A percentile compares a stretch with the other conserved stretches of the same genome.
Evolutionary conservation across 2,329 filamentous ascomycete species (phyloP).

Genomic region (Coniochaeta sp.): DNA sequence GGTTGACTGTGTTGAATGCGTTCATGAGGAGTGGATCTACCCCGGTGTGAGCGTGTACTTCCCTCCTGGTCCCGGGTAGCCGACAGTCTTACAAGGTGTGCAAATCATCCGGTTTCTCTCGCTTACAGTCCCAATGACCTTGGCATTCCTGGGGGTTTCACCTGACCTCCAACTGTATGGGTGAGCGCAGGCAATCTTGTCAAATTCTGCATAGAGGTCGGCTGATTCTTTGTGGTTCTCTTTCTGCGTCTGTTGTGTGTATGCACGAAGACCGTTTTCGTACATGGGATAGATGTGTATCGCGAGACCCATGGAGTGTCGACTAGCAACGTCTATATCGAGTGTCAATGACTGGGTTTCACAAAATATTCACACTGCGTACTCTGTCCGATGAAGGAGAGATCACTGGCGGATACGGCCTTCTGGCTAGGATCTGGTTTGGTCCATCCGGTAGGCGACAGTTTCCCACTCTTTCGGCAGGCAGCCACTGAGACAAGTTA

Average conservation of each 20-base stretch:
- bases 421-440: slow-evolving; percentile 35
- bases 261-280: slow-evolving; percentile 55
- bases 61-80: background rate
- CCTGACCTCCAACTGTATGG: slow-evolving; percentile 52
- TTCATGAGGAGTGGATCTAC: slow-evolving; percentile 63
- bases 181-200: slow-evolving; percentile 44
- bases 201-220: slow-evolving; percentile 53
- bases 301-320: slow-evolving; percentile 52
- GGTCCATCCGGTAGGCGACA: slow-evolving; percentile 54
- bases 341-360: too few species aligned
- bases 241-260: slow-evolving; percentile 41
- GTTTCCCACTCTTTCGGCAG: slow-evolving; percentile 21
- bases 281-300: slow-evolving; percentile 64
- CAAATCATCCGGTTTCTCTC: slow-evolving; percentile 61
- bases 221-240: slow-evolving; percentile 55
- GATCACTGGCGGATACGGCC: slow-evolving; percentile 42
- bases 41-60: background rate
- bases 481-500: slow-evolving; percentile 15
- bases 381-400: slow-evolving; percentile 31
- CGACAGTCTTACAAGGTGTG: slow-evolving; percentile 46
- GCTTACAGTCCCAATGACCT: slow-evolving; percentile 44
- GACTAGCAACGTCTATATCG: slow-evolving; percentile 41
- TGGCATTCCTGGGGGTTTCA: slow-evolving; percentile 31
- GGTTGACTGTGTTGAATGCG: slow-evolving; percentile 62
- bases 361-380: slow-evolving; percentile 10